Evolutionary conservation across 129 eudicot genomes (phyloP), one percentile per base, ranked within the genome.

Genomic region (Erigeron canadensis): DNA sequence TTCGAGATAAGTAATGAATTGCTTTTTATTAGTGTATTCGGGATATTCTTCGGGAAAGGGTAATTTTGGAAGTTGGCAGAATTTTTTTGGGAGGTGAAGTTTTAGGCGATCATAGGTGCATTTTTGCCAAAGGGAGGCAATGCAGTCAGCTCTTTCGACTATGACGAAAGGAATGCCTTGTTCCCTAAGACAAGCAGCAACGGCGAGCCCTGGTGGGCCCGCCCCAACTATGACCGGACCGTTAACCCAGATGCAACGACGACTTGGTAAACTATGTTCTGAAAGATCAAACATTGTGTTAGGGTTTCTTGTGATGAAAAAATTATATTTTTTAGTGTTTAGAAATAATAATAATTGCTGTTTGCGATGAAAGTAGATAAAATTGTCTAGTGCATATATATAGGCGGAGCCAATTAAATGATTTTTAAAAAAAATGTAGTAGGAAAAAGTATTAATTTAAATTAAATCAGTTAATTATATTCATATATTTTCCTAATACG

Each of bases 181-280:
- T 67, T 86, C 92, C 48, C 69, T 80, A 0, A 91, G 83, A 76
- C 96, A 89, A 17, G 97, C 97, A 19, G 88, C 89, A 8, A 88
- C 96, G 0, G 97, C 97, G 23, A 91, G 83, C 38, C 97, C 97
- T 5, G 97, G 86, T 0, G 97, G 97, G 12, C 96, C 97, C 18
- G 96, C 97, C 2, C 97, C 96, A 51, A 91, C 97, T 58, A 91
- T 86, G 42, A 88, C 96, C 4, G 97, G 88, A 34, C 97, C 97
- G 66, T 88, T 86, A 1, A 91, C 97, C 96, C 96, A 91, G 3
- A 91, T 88, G 22, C 89, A 83, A 15, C 92, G 79, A 13, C 84
- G 84, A 22, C 85, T 63, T 0, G 78, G 63, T 28, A 60, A 41
- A 2, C 40, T 69, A 41, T 72, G 78, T 13, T 83, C 84, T 4